Percentiles rank a stretch among this genome's conserved stretches.
phyloP scores from a whole-genome alignment of 2,329 filamentous ascomycete genomes.

The Aspergillus luchuensis region DNA sequence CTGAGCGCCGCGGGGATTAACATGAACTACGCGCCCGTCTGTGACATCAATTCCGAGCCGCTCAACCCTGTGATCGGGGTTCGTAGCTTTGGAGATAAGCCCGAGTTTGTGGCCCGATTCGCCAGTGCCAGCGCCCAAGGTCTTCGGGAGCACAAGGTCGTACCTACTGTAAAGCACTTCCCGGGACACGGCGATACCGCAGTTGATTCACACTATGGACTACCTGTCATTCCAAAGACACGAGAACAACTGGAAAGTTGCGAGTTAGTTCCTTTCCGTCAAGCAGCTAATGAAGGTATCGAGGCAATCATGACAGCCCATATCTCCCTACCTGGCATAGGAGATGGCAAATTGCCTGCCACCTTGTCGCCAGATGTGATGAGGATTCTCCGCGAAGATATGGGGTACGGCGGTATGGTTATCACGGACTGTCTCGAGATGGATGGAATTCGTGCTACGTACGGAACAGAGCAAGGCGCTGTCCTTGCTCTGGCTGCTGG shows the following conservation, averaged over 20 bases:
- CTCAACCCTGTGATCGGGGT: slow-evolving; percentile 49
- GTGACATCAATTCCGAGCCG: slow-evolving; percentile 49
- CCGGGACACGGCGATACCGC: slow-evolving; percentile 49
- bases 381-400: slow-evolving; percentile 44
- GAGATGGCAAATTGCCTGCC: slow-evolving; percentile 39
- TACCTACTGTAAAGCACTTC: slow-evolving; percentile 51
- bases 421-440: slow-evolving; percentile 51
- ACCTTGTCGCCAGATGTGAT: slow-evolving; percentile 43
- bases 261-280: slow-evolving; percentile 48
- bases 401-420: slow-evolving; percentile 48
- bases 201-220: slow-evolving; percentile 48
- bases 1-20: slow-evolving; percentile 46
- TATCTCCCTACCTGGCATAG: slow-evolving; percentile 44
- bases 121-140: slow-evolving; percentile 43
- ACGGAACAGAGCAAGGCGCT: slow-evolving; percentile 45
- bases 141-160: slow-evolving; percentile 41
- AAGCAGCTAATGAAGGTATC: slow-evolving; percentile 44
- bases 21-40: slow-evolving; percentile 50
- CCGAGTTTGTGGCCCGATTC: slow-evolving; percentile 45
- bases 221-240: slow-evolving; percentile 44
- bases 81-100: slow-evolving; percentile 47
- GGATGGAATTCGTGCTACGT: slow-evolving; percentile 46
- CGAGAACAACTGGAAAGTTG: slow-evolving; percentile 42
- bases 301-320: slow-evolving; percentile 51
- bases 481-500: slow-evolving; percentile 47